Conservation (phyloP, 2,329 filamentous ascomycete species). For the Trichoderma oligosporum region DNA sequence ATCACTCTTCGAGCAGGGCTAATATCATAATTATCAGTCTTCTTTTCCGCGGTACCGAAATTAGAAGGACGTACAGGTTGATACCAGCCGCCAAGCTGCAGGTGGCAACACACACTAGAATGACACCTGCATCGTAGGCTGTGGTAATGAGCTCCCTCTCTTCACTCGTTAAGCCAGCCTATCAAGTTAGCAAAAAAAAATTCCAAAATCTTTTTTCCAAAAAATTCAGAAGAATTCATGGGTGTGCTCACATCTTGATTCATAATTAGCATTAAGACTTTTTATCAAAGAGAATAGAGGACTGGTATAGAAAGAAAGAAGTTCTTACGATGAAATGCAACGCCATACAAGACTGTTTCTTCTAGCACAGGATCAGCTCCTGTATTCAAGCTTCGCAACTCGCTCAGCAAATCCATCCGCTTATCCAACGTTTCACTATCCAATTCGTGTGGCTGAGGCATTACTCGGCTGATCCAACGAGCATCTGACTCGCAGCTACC, state of each 20-base stretch:
- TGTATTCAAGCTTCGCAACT: constrained; percentile 61
- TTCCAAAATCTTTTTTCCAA: too few species aligned
- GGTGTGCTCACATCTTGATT: constrained; percentile 36
- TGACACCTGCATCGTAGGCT: constrained; percentile 64
- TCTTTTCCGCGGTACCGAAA: background rate
- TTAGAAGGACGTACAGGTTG: constrained; percentile 49
- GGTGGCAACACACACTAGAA: constrained; percentile 71
- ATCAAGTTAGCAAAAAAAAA: constrained; percentile 24
- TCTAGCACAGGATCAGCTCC: constrained; percentile 64
- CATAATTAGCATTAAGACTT: background rate
- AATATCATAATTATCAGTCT: constrained; percentile 24
- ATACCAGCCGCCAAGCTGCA: constrained; percentile 81
- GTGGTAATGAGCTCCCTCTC: constrained; percentile 68
- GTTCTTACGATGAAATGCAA: constrained; percentile 72
- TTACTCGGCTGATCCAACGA: constrained; percentile 61
- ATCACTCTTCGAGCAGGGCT: constrained; percentile 67
- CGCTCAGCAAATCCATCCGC: constrained; percentile 60
- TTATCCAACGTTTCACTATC: constrained; percentile 50
- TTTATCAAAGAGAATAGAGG: background rate
- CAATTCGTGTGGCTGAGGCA: constrained; percentile 51
- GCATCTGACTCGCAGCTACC: constrained; percentile 65
- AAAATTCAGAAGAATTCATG: too few species aligned
- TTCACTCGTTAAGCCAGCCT: constrained; percentile 68
- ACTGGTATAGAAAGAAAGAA: too few species aligned
- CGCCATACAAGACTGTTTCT: constrained; percentile 61